Evolutionary conservation across 345 rosid species (phyloP).

Genomic region (Gossypium sturtianum): DNA sequence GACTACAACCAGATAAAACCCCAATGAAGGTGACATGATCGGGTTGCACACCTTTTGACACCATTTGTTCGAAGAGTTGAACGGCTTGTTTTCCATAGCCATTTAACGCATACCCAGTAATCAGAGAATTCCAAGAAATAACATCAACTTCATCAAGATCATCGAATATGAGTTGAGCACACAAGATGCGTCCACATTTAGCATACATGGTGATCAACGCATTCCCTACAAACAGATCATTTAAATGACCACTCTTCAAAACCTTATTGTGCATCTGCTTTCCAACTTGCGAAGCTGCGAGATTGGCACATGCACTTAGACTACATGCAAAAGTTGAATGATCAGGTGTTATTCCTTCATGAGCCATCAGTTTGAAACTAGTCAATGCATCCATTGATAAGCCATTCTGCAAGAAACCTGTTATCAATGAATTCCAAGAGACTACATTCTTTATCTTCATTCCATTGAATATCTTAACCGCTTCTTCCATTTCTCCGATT

Average conservation of each 20-base stretch:
- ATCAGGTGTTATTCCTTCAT: slow-evolving; percentile 61
- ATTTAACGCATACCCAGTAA: slow-evolving; percentile 78
- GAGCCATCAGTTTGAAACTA: slow-evolving; percentile 66
- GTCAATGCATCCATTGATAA: slow-evolving; percentile 52
- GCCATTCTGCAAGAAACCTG: slow-evolving; percentile 65
- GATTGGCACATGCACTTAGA: slow-evolving; percentile 71
- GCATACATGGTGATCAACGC: slow-evolving; percentile 82
- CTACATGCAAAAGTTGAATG: slow-evolving; percentile 72
- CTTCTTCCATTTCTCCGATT: slow-evolving; percentile 49
- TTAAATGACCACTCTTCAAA: slow-evolving; percentile 50
- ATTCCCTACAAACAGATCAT: slow-evolving; percentile 42
- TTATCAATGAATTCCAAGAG: slow-evolving; percentile 85
- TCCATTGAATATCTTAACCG: slow-evolving; percentile 42
- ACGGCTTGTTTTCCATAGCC: slow-evolving; percentile 70
- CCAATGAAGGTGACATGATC: slow-evolving; percentile 62
- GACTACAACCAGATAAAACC: slow-evolving; percentile 59
- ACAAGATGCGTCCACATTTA: slow-evolving; percentile 73
- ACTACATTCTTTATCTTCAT: slow-evolving; percentile 41
- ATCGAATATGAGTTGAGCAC: slow-evolving; percentile 56
- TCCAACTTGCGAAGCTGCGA: slow-evolving; percentile 73
- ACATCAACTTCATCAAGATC: slow-evolving; percentile 46
- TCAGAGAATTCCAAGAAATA: slow-evolving; percentile 77
- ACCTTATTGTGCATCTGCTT: slow-evolving; percentile 67
- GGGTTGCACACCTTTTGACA: slow-evolving; percentile 25
- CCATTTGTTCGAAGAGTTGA: slow-evolving; percentile 47